Evolutionary conservation across 306 rosid species (phyloP).

Genomic region (Pyrus communis): DNA sequence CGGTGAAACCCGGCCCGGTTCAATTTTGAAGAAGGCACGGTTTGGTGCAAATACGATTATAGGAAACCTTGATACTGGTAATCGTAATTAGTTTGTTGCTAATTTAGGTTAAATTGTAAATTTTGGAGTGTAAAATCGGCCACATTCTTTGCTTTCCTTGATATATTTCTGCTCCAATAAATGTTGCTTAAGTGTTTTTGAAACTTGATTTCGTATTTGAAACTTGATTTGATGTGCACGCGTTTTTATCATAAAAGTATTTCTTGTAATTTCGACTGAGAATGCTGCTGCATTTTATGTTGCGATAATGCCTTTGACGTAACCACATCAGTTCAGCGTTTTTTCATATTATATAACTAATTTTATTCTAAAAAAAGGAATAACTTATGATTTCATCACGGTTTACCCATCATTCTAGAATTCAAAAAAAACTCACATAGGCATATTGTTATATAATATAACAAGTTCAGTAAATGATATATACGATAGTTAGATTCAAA

Average conservation of each 20-base stretch:
- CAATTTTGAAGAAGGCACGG: slow-evolving; percentile 45
- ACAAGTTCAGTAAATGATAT: background rate
- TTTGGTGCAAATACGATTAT: slow-evolving; percentile 55
- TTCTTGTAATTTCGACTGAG: background rate
- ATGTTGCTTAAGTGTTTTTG: background rate
- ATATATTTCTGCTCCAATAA: background rate
- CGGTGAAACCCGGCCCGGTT: slow-evolving; percentile 6
- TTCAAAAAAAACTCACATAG: too few species aligned
- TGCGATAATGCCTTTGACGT: background rate
- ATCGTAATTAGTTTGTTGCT: too few species aligned
- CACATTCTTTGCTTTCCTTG: background rate
- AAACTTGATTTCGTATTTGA: background rate
- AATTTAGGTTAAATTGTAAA: background rate
- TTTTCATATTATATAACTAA: background rate
- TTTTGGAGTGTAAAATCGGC: background rate
- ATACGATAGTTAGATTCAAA: background rate
- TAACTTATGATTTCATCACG: too few species aligned
- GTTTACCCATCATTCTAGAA: too few species aligned
- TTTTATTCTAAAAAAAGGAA: too few species aligned
- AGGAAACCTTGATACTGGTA: slow-evolving; percentile 67
- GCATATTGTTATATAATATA: too few species aligned
- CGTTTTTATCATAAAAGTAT: background rate
- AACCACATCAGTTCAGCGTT: background rate
- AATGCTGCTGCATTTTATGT: background rate
- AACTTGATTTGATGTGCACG: background rate